phyloP scores from a whole-genome alignment of 768 basidiomycete genomes.

The Rubroboletus satanas region DNA sequence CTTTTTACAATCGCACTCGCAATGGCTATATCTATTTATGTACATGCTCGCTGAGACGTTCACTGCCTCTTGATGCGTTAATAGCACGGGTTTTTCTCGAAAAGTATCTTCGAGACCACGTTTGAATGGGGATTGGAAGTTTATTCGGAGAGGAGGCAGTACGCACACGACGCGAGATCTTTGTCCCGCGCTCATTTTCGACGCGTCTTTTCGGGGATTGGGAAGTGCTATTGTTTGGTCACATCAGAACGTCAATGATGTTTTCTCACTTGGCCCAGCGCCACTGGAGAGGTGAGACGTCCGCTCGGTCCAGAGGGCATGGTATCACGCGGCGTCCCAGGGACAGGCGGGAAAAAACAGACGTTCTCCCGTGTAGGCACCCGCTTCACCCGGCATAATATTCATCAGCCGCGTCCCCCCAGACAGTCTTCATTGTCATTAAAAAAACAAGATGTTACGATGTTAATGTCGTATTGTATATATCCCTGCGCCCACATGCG shows the following conservation, averaged over 20 bases:
- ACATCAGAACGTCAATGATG: conserved; percentile 1
- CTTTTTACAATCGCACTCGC: conserved; percentile 6
- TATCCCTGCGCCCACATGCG: conserved; percentile 20
- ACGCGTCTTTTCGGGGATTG: not conserved
- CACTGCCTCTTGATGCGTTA: conserved; percentile 7
- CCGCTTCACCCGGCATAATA: conserved; percentile 1
- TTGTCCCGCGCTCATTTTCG: conserved; percentile 2
- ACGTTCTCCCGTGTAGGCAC: conserved; percentile 13
- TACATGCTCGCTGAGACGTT: not conserved
- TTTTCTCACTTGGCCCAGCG: conserved; percentile 2
- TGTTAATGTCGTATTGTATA: conserved; percentile 32
- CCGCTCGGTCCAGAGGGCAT: not conserved
- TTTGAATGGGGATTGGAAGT: conserved; percentile 15
- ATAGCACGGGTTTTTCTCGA: conserved; percentile 5
- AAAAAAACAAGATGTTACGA: conserved; percentile 18
- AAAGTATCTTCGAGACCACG: not conserved
- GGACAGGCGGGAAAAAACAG: not conserved
- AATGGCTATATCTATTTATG: conserved; percentile 3
- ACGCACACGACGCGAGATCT: not conserved
- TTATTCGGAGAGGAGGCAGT: not conserved
- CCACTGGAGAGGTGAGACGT: conserved; percentile 19
- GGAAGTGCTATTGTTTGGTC: not conserved
- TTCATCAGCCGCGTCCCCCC: conserved; percentile 1
- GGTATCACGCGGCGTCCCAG: conserved; percentile 2
- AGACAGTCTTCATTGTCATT: conserved; percentile 30